These are phyloP conservation scores for Bipolaris cookei DNA, from an alignment of 2,329 filamentous ascomycete genomes.

Conservation along the genomic window DNA sequence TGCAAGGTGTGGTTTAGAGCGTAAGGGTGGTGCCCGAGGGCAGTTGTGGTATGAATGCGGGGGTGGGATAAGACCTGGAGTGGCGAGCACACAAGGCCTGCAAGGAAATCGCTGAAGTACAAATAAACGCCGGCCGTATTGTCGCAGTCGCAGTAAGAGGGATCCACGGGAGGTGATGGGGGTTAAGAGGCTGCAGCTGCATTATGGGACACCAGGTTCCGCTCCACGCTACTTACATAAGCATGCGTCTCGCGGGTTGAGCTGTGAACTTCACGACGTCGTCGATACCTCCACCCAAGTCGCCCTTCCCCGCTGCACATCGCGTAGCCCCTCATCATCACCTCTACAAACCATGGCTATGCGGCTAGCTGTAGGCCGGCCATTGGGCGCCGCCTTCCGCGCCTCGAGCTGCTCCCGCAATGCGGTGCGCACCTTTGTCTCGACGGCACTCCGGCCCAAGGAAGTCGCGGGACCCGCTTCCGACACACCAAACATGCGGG, in stretches of 20 bases:
- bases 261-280: slow-evolving; percentile 28
- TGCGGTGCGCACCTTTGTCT: slow-evolving; percentile 52
- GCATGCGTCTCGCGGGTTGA: slow-evolving; percentile 17
- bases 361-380: slow-evolving; percentile 49
- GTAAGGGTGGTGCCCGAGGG: slow-evolving; percentile 37
- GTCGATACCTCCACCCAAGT: slow-evolving; percentile 33
- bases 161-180: slow-evolving; percentile 32
- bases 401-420: slow-evolving; percentile 41
- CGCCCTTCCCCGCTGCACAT: slow-evolving; percentile 29
- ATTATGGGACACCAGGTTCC: slow-evolving; percentile 25
- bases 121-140: slow-evolving; percentile 44
- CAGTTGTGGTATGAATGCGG: slow-evolving; percentile 17
- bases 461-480: slow-evolving; percentile 52
- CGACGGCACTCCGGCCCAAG: slow-evolving; percentile 51
- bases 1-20: slow-evolving; percentile 9
- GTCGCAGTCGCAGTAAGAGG: slow-evolving; percentile 24
- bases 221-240: slow-evolving; percentile 23
- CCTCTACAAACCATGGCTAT: slow-evolving; percentile 48
- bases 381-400: slow-evolving; percentile 48
- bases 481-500: slow-evolving; percentile 56
- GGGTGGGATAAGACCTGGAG: slow-evolving; percentile 10
- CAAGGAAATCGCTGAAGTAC: slow-evolving; percentile 27
- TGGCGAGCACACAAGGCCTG: slow-evolving; percentile 9
- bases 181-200: slow-evolving; percentile 34
- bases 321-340: slow-evolving; percentile 30